These are phyloP conservation scores for Suillus subalutaceus DNA, from an alignment of 768 basidiomycete genomes.

Conservation along the genomic window DNA sequence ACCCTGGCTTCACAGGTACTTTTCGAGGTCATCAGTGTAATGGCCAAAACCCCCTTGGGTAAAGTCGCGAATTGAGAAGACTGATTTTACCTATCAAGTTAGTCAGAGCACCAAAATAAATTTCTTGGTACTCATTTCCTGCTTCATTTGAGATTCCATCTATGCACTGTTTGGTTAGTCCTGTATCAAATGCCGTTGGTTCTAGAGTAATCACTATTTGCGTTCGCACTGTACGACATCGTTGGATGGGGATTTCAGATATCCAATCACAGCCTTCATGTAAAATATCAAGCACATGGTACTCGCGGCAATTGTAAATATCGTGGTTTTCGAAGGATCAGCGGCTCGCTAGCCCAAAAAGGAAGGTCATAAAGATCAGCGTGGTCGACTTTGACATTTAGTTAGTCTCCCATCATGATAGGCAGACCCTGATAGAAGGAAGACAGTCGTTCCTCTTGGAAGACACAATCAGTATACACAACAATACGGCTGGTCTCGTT, in stretches of 20 bases:
- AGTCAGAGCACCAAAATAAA: not conserved
- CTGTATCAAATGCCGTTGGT: not conserved
- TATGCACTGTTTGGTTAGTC: constrained; percentile 4
- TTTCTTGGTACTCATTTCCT: not conserved
- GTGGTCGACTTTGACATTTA: not conserved
- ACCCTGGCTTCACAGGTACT: constrained; percentile 51
- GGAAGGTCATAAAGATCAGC: not conserved
- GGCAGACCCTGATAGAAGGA: not conserved
- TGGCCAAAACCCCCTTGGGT: constrained; percentile 79
- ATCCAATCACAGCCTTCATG: not conserved
- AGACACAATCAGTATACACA: not conserved
- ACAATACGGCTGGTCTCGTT: not conserved
- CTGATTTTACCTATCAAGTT: not conserved
- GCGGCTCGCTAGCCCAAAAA: not conserved
- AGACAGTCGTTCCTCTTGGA: not conserved
- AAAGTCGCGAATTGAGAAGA: constrained; percentile 41
- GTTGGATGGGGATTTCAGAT: not conserved
- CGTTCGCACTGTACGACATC: constrained; percentile 1
- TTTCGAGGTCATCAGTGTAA: constrained; percentile 75
- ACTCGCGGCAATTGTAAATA: not conserved
- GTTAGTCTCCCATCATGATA: not conserved
- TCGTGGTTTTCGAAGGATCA: not conserved
- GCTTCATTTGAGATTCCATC: not conserved
- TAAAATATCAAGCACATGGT: not conserved
- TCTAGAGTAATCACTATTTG: not conserved